These are phyloP conservation scores for Puccinellia tenuiflora DNA, from an alignment of 176 grass and related monocot genomes.

Conservation along the genomic window DNA sequence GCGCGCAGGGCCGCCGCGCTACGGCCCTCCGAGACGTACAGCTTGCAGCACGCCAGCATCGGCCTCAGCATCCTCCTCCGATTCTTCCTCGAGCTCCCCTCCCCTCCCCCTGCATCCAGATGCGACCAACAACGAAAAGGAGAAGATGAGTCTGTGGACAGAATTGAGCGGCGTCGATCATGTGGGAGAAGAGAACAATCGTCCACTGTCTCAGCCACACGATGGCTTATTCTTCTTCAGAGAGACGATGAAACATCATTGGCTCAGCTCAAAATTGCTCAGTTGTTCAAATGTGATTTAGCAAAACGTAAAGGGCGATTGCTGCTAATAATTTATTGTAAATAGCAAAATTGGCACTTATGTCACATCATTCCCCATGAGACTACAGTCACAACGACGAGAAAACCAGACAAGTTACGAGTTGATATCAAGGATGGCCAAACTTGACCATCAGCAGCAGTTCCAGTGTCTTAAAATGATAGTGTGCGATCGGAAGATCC, in stretches of 20 bases:
- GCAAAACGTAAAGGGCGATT: background rate
- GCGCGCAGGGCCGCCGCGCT: constrained; percentile 42
- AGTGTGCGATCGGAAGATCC: background rate
- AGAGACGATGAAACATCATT: background rate
- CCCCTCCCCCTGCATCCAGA: background rate
- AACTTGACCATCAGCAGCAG: background rate
- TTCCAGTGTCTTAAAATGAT: background rate
- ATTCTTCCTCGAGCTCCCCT: background rate
- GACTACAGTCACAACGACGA: background rate
- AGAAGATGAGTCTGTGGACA: background rate
- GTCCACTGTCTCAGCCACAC: background rate
- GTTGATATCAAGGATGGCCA: background rate
- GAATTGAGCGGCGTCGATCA: background rate
- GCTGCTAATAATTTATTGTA: background rate
- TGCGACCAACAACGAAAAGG: background rate
- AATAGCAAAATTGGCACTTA: background rate
- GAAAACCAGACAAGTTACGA: background rate
- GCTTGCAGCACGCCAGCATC: constrained; percentile 76
- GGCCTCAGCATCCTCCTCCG: constrained; percentile 35
- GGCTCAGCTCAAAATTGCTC: background rate
- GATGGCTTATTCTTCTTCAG: background rate
- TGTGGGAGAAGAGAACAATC: background rate
- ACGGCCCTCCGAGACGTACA: constrained; percentile 83
- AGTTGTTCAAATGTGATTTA: background rate
- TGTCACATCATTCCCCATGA: background rate